Conservation (phyloP, 768 basidiomycete species). For the Tricholoma terreum region DNA sequence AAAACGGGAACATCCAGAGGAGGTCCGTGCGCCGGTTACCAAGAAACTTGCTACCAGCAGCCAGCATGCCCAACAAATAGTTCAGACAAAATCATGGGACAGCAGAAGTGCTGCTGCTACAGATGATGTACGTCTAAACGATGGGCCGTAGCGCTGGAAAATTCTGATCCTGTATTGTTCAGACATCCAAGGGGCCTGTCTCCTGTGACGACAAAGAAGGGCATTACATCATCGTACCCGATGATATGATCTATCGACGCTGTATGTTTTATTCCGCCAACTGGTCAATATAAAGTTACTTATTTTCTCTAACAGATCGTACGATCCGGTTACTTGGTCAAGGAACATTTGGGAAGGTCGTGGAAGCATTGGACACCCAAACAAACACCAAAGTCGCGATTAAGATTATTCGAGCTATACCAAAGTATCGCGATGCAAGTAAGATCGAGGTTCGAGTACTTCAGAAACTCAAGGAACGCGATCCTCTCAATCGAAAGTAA, state of each 20-base stretch:
- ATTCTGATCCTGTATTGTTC: slow-evolving; percentile 20
- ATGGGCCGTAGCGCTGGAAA: slow-evolving; percentile 12
- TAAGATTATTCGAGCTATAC: slow-evolving; percentile 98
- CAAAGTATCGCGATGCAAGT: slow-evolving; percentile 97
- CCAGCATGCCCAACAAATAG: slow-evolving; percentile 48
- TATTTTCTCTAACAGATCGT: slow-evolving; percentile 57
- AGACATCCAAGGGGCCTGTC: slow-evolving; percentile 64
- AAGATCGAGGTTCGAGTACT: slow-evolving; percentile 97
- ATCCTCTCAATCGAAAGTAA: slow-evolving; percentile 85
- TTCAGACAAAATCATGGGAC: slow-evolving; percentile 62
- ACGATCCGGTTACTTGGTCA: slow-evolving; percentile 90
- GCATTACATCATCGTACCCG: slow-evolving; percentile 92
- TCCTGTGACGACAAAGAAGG: slow-evolving; percentile 98
- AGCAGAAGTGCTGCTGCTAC: slow-evolving; percentile 60
- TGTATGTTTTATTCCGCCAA: slow-evolving; percentile 49
- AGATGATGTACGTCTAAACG: slow-evolving; percentile 58
- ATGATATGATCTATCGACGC: slow-evolving; percentile 83
- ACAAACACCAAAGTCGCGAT: slow-evolving; percentile 83
- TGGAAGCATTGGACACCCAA: slow-evolving; percentile 83
- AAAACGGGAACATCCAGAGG: slow-evolving; percentile 73
- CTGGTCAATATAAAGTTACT: slow-evolving; percentile 13
- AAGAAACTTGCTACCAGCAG: slow-evolving; percentile 58
- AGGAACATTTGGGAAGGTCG: slow-evolving; percentile 98
- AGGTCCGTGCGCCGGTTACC: slow-evolving; percentile 61
- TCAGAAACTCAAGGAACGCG: slow-evolving; percentile 83